Base-by-base conservation (phyloP, 202 grass and related monocot species). In the Panicum virgatum region DNA sequence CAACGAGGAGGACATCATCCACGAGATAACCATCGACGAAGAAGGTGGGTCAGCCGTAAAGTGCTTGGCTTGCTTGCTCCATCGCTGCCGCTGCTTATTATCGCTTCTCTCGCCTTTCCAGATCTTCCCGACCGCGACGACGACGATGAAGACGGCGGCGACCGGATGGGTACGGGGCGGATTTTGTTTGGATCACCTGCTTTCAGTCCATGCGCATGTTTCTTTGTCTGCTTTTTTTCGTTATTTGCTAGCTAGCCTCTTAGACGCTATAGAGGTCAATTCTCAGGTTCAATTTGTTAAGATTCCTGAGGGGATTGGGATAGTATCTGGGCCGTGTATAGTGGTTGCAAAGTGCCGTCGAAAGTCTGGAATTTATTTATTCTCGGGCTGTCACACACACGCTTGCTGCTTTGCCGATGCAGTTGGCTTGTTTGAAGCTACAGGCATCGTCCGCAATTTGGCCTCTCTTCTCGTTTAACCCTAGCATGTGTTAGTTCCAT, bases 111-210 rank as follows among this genome's bases (percentile, higher is more conserved):
- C 69, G 5, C 44, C 32, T 79, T 53, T 70, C 4, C 73, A 92
- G 90, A 92, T 82, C 93, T 96, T n/a, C 92, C 89, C 1, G 92
- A 91, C 69, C 86, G 16, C 6, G 92, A 94, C 16, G 85, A 69
- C 0, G 48, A 77, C 2, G 89, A 76, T 1, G 79, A 45, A 14
- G 60, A 82, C 11, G 75, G 22, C 8, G 66, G 32, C 7, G 48
- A 50, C 3, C 70, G 25, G 40, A 84, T 87, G 80, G 80, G 85
- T 91, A 81, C 9, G 75, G 27, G 23, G 23, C 18, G 67, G 67
- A 19, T 47, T 32, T 22, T 19, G 42, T 70, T 70, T 48, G 67
- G 0, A 56, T 3, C 18, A 29, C 5, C 7, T 46, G 16, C 30
- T 20, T 52, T n/a, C 15, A 39, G 34, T 9, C 14, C 34, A 36